Base-by-base conservation (phyloP, 2,329 filamentous ascomycete genomes). In the Fusarium torreyae region DNA sequence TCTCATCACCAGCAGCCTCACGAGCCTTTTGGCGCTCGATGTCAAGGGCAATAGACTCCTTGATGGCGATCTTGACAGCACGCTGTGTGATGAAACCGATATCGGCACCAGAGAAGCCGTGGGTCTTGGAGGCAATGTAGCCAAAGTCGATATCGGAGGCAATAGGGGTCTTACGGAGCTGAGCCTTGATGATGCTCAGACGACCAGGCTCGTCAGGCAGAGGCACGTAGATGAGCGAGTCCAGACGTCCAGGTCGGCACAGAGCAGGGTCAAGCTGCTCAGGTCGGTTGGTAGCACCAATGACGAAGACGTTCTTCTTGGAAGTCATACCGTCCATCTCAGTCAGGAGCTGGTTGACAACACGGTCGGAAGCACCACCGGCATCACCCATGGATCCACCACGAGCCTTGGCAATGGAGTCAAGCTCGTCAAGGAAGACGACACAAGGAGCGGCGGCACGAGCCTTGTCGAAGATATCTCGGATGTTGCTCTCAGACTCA, bases 271-370 rank as follows among this genome's bases (percentile, higher is more conserved):
- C 96, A 64, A 99, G 92, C 86, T 98, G 96, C 86, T 99, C 96
- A 43, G 96, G 96, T 86, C 96, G 89, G 87, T 99, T 99, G 82
- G 96, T 99, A 45, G 96, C 96, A 81, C 96, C 96, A 76, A 99
- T 99, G 72, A 99, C 96, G 84, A 99, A 99, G 71, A 99, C 96
- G 81, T 99, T 99, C 92, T 99, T 99, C 93, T 99, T 99, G 39
- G 95, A 98, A 45, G 95, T 98, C 95, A 98, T 98, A 77, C 95
- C 95, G 75, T 98, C 95, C 95, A 98, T 98, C 89, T 98, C 94
- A 73, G 96, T 99, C 78, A 99, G 86, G 80, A 99, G 94, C 87
- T 99, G 97, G 87, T 99, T 99, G 82, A 99, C 96, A 75, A 99
- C 96, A 91, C 97, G 96, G 84, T 99, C 97, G 46, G 95, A 98